Base-by-base conservation (phyloP, 176 grass and related monocot species). In the Leersia perrieri region DNA sequence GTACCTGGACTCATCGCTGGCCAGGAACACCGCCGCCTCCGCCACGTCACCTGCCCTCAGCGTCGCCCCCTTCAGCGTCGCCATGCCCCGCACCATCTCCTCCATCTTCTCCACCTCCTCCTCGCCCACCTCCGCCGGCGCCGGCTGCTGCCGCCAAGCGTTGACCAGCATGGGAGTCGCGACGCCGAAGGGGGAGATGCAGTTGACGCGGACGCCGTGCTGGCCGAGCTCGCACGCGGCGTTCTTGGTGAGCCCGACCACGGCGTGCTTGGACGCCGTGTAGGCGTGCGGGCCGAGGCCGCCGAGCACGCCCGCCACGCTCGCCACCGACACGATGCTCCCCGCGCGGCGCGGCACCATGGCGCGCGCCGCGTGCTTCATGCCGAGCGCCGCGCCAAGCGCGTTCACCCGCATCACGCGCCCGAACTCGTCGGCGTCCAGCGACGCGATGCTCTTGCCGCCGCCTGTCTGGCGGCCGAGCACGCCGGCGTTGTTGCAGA, bases 381-480 rank as follows among this genome's bases (percentile, higher is more conserved):
- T 79, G 14, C 83, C 84, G 29, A 86, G 84, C 0, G 45, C 87
- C 7, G 80, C 76, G 62, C 87, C 87, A 0, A 79, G 39, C 36
- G 63, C 51, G 76, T 82, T 90, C 5, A 90, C 77, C 44, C 77
- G 78, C 63, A 89, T 62, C n/a, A 97, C 94, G 57, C 58, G 78
- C 74, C 87, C 89, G 72, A 97, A 90, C 91, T 97, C 94, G 9
- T 51, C 73, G 11, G 94, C 85, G 62, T 97, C 91, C 4, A 97
- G 36, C 1, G 89, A 47, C 40, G 79, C 26, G 70, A 97, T 92
- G 85, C 94, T 86, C 60, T 75, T 91, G 73, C 53, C 77, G 0
- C 2, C n/a, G 27, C 27, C 70, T 13, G 89, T 75, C 83, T 94
- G 91, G 31, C 75, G 89, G 8, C 91, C 94, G 34, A 94, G 85